phyloP scores from a whole-genome alignment of 1,284 basidiomycete genomes.

The Melampsora abietis-canadensis region DNA sequence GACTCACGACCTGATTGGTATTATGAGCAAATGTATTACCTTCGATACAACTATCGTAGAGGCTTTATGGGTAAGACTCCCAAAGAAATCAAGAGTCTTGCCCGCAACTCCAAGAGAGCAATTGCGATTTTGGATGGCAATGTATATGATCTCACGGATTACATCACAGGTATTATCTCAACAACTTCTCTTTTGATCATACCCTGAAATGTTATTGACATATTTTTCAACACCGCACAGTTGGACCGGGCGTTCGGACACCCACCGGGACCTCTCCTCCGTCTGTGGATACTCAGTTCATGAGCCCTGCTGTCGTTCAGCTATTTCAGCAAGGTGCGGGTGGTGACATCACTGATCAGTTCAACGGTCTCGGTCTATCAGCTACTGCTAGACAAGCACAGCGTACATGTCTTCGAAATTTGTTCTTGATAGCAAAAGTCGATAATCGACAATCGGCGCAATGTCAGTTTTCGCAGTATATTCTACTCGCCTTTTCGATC shows the following conservation, averaged over 20 bases:
- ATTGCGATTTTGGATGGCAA: slow-evolving; percentile 78
- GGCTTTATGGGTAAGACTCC: slow-evolving; percentile 87
- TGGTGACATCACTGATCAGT: slow-evolving; percentile 73
- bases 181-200: slow-evolving; percentile 57
- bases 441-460: slow-evolving; percentile 87
- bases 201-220: neutral
- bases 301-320: slow-evolving; percentile 68
- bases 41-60: slow-evolving; percentile 81
- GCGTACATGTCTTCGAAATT: slow-evolving; percentile 81
- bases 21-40: slow-evolving; percentile 64
- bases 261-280: slow-evolving; percentile 66
- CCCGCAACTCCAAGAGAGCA: slow-evolving; percentile 61
- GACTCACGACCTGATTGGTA: slow-evolving; percentile 98
- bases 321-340: slow-evolving; percentile 82
- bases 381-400: slow-evolving; percentile 69
- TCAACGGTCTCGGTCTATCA: slow-evolving; percentile 68
- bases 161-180: slow-evolving; percentile 60
- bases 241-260: slow-evolving; percentile 54
- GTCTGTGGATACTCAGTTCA: slow-evolving; percentile 66
- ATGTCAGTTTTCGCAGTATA: slow-evolving; percentile 86
- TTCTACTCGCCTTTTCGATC: slow-evolving; percentile 81
- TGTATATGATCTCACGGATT: slow-evolving; percentile 83
- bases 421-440: slow-evolving; percentile 86
- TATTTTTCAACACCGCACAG: slow-evolving; percentile 44
- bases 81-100: slow-evolving; percentile 71